A percentile compares a stretch with the other conserved stretches of the same genome.
Conservation (phyloP, 352 stramenopile genomes). For the Phytophthora cryptogea region DNA sequence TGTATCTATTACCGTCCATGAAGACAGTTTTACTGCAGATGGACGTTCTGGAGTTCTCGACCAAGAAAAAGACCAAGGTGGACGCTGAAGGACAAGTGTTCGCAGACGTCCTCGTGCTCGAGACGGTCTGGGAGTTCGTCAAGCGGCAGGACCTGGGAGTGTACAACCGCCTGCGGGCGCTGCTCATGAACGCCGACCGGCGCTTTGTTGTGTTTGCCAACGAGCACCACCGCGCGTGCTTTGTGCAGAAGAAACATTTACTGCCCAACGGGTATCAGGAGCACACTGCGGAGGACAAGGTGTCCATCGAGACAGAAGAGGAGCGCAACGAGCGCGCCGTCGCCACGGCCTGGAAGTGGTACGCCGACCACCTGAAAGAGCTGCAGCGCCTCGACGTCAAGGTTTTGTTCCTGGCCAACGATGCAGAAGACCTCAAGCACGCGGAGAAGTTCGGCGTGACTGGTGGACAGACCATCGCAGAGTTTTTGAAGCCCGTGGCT, state of each 20-base stretch:
- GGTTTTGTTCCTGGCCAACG: conserved; percentile 71
- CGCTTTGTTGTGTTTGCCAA: conserved; percentile 95
- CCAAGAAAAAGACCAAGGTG: conserved; percentile 58
- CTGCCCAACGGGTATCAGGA: conserved; percentile 29
- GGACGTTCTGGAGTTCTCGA: conserved; percentile 88
- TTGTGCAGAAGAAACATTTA: conserved; percentile 60
- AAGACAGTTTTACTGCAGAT: conserved; percentile 91
- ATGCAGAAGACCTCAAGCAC: conserved; percentile 54
- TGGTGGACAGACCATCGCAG: conserved; percentile 57
- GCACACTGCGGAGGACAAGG: conserved; percentile 27
- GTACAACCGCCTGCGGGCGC: conserved; percentile 87
- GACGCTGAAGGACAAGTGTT: conserved; percentile 38
- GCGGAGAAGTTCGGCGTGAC: conserved; percentile 53
- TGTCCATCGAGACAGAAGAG: conserved; percentile 51
- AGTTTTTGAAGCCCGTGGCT: conserved; percentile 63
- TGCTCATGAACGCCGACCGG: conserved; percentile 84
- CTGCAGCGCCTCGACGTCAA: conserved; percentile 52
- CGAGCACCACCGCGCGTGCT: conserved; percentile 88
- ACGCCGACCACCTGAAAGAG: conserved; percentile 58
- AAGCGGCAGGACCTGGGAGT: conserved; percentile 88
- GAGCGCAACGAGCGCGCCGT: conserved; percentile 90
- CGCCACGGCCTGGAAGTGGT: conserved; percentile 80
- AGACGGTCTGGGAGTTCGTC: conserved; percentile 92
- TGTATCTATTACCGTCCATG: conserved; percentile 89
- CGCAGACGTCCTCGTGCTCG: conserved; percentile 88